These are phyloP conservation scores for Syzygium aqueum DNA, from an alignment of 345 rosid genomes.

Conservation along the genomic window DNA sequence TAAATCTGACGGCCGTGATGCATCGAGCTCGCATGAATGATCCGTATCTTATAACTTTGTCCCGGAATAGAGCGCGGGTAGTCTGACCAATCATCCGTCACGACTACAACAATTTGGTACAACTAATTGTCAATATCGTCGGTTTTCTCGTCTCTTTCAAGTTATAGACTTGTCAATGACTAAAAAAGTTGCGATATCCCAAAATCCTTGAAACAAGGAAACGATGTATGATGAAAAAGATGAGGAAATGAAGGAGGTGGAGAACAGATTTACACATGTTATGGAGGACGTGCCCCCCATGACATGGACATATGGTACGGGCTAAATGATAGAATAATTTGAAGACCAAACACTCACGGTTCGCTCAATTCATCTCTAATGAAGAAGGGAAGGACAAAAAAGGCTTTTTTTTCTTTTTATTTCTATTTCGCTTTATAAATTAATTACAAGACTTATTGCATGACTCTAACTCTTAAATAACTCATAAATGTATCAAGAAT, in stretches of 20 bases:
- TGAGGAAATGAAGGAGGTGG: background rate
- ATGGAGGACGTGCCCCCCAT: background rate
- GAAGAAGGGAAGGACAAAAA: too few species aligned
- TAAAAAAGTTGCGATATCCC: background rate
- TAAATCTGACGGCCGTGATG: background rate
- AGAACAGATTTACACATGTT: background rate
- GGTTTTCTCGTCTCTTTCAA: background rate
- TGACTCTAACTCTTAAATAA: too few species aligned
- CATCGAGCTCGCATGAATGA: background rate
- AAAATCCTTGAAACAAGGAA: background rate
- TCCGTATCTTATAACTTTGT: too few species aligned
- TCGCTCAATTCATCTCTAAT: too few species aligned
- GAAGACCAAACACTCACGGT: too few species aligned
- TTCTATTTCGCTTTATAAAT: too few species aligned
- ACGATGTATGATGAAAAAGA: background rate
- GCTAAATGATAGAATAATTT: background rate
- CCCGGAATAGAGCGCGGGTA: too few species aligned
- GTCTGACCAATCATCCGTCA: background rate
- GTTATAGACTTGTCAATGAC: background rate
- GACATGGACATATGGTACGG: background rate
- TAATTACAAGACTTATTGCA: too few species aligned
- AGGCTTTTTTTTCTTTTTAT: too few species aligned
- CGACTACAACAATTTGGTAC: background rate
- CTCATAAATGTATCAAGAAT: too few species aligned
- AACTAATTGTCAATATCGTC: background rate